Evolutionary conservation across 768 basidiomycete genomes (phyloP).

Genomic region (Leucosporidium yakuticum): DNA sequence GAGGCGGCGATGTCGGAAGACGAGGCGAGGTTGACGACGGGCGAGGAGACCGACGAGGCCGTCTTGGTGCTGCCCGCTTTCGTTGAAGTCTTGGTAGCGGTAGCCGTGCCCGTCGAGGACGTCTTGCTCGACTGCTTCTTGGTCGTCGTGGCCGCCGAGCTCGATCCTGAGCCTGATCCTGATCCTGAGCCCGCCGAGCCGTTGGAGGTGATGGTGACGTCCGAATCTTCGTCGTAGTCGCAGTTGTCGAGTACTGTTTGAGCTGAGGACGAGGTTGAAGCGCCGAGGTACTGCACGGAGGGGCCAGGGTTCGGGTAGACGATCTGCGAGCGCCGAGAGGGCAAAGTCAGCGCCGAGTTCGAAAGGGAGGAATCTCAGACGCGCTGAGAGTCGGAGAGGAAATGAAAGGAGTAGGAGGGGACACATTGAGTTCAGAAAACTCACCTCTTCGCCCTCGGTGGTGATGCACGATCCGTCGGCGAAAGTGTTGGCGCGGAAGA

Average conservation of each 20-base stretch:
- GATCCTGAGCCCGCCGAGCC: not conserved
- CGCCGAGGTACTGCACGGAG: constrained; percentile 15
- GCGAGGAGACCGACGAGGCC: not conserved
- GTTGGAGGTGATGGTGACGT: constrained; percentile 21
- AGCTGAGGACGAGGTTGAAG: not conserved
- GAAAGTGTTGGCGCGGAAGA: constrained; percentile 30
- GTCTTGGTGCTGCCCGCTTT: not conserved
- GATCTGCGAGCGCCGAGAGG: not conserved
- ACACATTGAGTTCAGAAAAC: not conserved
- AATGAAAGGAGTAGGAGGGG: not conserved
- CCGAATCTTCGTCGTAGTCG: constrained; percentile 7
- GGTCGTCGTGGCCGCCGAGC: not conserved
- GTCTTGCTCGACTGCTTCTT: not conserved
- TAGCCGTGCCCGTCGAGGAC: too few species aligned
- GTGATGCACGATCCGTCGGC: constrained; percentile 20
- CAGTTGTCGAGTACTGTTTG: constrained; percentile 10
- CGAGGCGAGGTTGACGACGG: not conserved
- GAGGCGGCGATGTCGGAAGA: not conserved
- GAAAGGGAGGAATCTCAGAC: not conserved
- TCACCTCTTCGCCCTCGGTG: constrained; percentile 9
- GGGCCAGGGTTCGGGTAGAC: constrained; percentile 31
- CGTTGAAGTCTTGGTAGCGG: not conserved
- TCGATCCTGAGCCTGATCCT: not conserved
- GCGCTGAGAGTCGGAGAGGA: not conserved
- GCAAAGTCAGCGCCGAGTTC: not conserved